A percentile compares a stretch with the other conserved stretches of the same genome.
Evolutionary conservation across 768 basidiomycete species (phyloP).

Genomic region (Tylopilus plumbeoviolaceoides): DNA sequence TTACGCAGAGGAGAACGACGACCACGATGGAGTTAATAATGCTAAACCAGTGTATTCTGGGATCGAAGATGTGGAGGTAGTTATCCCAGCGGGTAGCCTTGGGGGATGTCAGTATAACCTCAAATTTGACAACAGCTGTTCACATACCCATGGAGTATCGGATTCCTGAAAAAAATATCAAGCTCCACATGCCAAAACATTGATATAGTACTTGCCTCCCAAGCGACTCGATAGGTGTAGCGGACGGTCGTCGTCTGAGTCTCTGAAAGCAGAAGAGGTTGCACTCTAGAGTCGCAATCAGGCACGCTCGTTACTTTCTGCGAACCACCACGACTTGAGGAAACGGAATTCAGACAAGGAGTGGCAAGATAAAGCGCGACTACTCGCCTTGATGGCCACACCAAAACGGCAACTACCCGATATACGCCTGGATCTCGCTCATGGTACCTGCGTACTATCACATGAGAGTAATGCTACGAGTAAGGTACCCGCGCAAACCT

Average conservation of each 20-base stretch:
- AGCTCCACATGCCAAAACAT: background rate
- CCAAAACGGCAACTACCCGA: conserved; percentile 89
- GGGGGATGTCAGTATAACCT: conserved; percentile 10
- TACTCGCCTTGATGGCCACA: conserved; percentile 59
- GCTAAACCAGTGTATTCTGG: conserved; percentile 95
- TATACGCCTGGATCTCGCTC: conserved; percentile 60
- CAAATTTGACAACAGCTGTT: background rate
- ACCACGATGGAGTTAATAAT: conserved; percentile 91
- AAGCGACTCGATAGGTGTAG: conserved; percentile 86
- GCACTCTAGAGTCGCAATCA: conserved; percentile 47
- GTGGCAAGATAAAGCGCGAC: background rate
- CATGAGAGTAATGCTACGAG: conserved; percentile 6
- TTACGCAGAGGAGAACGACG: conserved; percentile 83
- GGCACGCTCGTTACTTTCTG: conserved; percentile 40
- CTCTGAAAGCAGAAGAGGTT: conserved; percentile 61
- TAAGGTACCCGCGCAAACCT: conserved; percentile 40
- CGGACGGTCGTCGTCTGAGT: conserved; percentile 56
- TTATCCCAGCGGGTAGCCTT: conserved; percentile 96
- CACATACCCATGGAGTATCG: conserved; percentile 72
- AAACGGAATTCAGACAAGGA: conserved; percentile 2
- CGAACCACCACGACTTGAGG: conserved; percentile 55
- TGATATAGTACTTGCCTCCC: conserved; percentile 55
- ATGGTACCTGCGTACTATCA: conserved; percentile 63
- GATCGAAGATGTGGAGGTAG: conserved; percentile 91
- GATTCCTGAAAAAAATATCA: conserved; percentile 55